Conservation (phyloP, 2,329 filamentous ascomycete genomes). For the Fusarium oligoseptatum region DNA sequence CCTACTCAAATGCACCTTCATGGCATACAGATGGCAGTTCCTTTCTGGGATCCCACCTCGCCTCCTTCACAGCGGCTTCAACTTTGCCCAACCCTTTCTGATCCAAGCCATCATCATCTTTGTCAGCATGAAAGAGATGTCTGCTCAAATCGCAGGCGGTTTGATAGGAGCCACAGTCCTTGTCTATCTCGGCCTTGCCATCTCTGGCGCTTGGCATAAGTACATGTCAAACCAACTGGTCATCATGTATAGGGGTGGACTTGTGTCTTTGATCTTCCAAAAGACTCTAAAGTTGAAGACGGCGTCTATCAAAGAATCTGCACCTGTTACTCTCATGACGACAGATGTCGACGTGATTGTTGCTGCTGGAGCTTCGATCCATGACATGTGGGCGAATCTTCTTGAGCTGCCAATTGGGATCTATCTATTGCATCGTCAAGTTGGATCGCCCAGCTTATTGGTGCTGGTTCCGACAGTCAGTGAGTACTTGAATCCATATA, state of each 20-base stretch:
- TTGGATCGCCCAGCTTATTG: slow-evolving; percentile 49
- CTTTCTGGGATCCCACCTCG: slow-evolving; percentile 53
- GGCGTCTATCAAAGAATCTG: slow-evolving; percentile 50
- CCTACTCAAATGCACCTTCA: slow-evolving; percentile 45
- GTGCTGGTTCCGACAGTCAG: slow-evolving; percentile 47
- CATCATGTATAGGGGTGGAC: slow-evolving; percentile 52
- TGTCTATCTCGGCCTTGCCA: slow-evolving; percentile 58
- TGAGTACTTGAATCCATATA: slow-evolving; percentile 22
- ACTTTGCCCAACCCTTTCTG: slow-evolving; percentile 60
- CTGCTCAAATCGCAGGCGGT: slow-evolving; percentile 50
- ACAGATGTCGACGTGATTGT: slow-evolving; percentile 57
- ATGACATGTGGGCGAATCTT: slow-evolving; percentile 56
- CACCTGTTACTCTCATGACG: slow-evolving; percentile 61
- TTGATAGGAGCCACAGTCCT: slow-evolving; percentile 57
- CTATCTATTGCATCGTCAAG: slow-evolving; percentile 52
- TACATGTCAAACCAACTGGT: slow-evolving; percentile 54
- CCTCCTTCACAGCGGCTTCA: slow-evolving; percentile 56
- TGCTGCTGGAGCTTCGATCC: slow-evolving; percentile 42
- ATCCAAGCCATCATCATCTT: slow-evolving; percentile 53
- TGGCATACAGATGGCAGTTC: slow-evolving; percentile 48
- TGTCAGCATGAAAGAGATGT: slow-evolving; percentile 47
- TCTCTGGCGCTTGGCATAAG: slow-evolving; percentile 49
- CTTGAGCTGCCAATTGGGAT: slow-evolving; percentile 55
- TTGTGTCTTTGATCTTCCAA: slow-evolving; percentile 63
- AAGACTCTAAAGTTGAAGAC: slow-evolving; percentile 56